Evolutionary conservation across 257 asterid genomes (phyloP).

Genomic region (Solanum virginianum): DNA sequence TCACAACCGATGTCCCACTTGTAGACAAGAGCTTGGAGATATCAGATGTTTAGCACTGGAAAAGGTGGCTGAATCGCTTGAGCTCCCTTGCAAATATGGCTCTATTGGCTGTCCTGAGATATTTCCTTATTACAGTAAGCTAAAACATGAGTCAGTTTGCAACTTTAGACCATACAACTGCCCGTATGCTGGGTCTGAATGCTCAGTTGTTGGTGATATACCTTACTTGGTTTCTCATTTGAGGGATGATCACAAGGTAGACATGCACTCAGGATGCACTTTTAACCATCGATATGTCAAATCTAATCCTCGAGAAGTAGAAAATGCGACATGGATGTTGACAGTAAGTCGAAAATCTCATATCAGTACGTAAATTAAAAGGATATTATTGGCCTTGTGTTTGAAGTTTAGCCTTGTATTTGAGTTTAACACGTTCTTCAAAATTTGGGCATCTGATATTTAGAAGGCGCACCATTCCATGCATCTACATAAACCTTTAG

Average conservation of each 20-base stretch:
- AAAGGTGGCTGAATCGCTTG: conserved; percentile 10
- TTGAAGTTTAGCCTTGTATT: not conserved
- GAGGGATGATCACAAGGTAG: conserved; percentile 15
- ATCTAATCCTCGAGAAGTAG: conserved; percentile 11
- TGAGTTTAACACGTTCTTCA: not conserved
- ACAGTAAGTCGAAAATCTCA: not conserved
- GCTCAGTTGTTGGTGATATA: conserved; percentile 9
- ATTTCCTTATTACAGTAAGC: conserved; percentile 9
- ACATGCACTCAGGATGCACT: conserved; percentile 11
- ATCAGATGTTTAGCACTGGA: conserved; percentile 11
- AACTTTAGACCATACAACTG: conserved; percentile 7
- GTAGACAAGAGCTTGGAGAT: conserved; percentile 11
- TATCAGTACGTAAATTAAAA: not conserved
- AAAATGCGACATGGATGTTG: conserved; percentile 11
- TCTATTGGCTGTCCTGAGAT: conserved; percentile 5
- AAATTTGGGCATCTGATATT: not conserved
- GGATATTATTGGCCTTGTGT: not conserved
- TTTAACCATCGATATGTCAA: conserved; percentile 11
- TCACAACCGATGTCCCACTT: conserved; percentile 9
- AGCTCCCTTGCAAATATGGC: conserved; percentile 7
- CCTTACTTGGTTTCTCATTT: conserved; percentile 8
- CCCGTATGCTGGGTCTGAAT: conserved; percentile 9
- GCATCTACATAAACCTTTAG: not conserved
- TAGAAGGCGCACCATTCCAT: not conserved
- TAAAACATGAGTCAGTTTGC: conserved; percentile 5